phyloP scores from a whole-genome alignment of 1,284 basidiomycete species.

The Ganoderma multipileum region DNA sequence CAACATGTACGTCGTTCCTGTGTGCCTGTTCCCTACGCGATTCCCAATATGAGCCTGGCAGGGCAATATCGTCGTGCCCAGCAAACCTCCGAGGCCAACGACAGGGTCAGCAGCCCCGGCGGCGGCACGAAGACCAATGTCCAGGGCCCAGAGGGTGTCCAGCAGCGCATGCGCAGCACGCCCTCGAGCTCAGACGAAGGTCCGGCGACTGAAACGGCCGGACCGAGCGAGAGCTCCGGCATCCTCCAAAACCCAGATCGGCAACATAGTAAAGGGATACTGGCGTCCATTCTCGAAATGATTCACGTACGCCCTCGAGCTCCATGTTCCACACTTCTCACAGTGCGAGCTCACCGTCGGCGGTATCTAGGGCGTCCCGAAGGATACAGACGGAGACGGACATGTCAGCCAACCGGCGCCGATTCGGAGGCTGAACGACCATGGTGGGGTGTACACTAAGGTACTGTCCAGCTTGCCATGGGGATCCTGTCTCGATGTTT shows the following conservation, averaged over 20 bases:
- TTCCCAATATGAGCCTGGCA: neutral
- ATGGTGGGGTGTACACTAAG: conserved; percentile 28
- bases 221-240: neutral
- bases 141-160: conserved; percentile 11
- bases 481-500: neutral
- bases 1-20: conserved; percentile 25
- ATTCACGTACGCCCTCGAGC: conserved; percentile 12
- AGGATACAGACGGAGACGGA: conserved; percentile 6
- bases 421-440: conserved; percentile 22
- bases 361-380: conserved; percentile 15
- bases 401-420: conserved; percentile 23
- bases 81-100: conserved; percentile 24
- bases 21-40: too few species aligned
- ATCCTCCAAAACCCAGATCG: neutral
- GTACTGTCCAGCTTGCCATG: neutral
- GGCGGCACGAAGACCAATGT: conserved; percentile 8
- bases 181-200: conserved; percentile 11
- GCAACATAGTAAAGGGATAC: conserved; percentile 7
- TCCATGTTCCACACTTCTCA: too few species aligned
- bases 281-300: conserved; percentile 14
- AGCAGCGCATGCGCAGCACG: conserved; percentile 3
- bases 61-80: conserved; percentile 34
- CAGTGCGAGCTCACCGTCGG: neutral
- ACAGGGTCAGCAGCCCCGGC: conserved; percentile 20
- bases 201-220: neutral